Percentiles rank a stretch among this genome's conserved stretches.
phyloP scores from a whole-genome alignment of 1,284 basidiomycete species.

The Ustilago trichophora region DNA sequence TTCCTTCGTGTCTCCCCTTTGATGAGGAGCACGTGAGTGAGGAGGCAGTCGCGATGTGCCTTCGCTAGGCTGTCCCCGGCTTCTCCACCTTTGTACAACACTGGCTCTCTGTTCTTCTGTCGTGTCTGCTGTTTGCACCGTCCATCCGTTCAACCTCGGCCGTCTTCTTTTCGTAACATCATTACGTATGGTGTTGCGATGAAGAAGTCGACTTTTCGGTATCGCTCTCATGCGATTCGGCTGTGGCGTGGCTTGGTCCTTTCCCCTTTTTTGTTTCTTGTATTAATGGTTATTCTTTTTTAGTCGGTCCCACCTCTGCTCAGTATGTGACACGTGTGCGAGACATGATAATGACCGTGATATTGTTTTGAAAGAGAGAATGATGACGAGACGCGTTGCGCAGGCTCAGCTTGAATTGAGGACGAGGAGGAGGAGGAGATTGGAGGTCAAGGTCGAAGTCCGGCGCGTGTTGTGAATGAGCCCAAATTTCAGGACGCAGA shows the following conservation, averaged over 20 bases:
- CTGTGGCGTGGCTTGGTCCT: conserved; percentile 17
- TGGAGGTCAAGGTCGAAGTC: too few relatives aligned
- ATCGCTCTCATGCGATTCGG: conserved; percentile 8
- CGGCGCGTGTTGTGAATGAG: conserved; percentile 13
- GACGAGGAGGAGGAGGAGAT: too few relatives aligned
- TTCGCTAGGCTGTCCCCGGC: conserved; percentile 24
- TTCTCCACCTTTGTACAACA: conserved; percentile 38
- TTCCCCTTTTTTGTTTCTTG: conserved; percentile 40
- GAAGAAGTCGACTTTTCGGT: too few relatives aligned
- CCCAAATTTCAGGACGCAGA: conserved; percentile 12
- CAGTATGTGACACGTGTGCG: neutral
- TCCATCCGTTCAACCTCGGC: neutral
- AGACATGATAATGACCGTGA: too few relatives aligned
- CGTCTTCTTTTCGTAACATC: too few relatives aligned
- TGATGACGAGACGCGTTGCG: too few relatives aligned
- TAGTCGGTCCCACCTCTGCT: conserved; percentile 6
- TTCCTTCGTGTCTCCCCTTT: neutral
- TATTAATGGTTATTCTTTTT: conserved; percentile 49
- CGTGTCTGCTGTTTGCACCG: conserved; percentile 21
- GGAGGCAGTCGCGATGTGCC: conserved; percentile 1
- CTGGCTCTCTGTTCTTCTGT: conserved; percentile 37
- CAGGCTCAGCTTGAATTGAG: too few relatives aligned
- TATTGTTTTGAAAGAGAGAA: too few relatives aligned
- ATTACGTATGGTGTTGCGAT: too few relatives aligned
- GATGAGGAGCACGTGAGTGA: neutral